phyloP scores from a whole-genome alignment of 805 yeast species.

The Diddensiella santjacobensis region DNA sequence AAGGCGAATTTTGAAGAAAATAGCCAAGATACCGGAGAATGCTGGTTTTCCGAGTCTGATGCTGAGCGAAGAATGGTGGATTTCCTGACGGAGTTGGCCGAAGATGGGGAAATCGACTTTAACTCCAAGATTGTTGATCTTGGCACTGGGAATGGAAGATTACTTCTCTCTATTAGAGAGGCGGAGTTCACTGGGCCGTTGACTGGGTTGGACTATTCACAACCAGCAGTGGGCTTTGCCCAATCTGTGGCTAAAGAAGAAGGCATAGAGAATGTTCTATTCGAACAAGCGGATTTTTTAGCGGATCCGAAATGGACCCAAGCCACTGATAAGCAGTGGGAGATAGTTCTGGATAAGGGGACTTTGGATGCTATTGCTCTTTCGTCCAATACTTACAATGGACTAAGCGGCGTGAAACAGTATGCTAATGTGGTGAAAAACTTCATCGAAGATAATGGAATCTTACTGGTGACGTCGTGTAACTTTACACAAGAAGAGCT shows the following conservation, averaged over 20 bases:
- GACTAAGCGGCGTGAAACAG: slow-evolving; percentile 32
- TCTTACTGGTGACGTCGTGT: slow-evolving; percentile 81
- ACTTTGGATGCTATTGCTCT: slow-evolving; percentile 95
- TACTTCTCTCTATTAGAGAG: slow-evolving; percentile 70
- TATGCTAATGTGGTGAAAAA: slow-evolving; percentile 60
- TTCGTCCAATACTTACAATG: slow-evolving; percentile 52
- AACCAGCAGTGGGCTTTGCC: slow-evolving; percentile 76
- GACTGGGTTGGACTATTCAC: slow-evolving; percentile 84
- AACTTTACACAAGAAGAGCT: slow-evolving; percentile 86
- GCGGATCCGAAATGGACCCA: slow-evolving; percentile 29
- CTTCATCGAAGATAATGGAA: slow-evolving; percentile 56
- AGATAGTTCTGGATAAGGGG: slow-evolving; percentile 86
- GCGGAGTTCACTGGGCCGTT: slow-evolving; percentile 52
- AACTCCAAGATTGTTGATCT: slow-evolving; percentile 59
- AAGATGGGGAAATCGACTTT: slow-evolving; percentile 27
- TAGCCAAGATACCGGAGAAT: slow-evolving; percentile 85
- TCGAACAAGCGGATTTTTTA: slow-evolving; percentile 69
- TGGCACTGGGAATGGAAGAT: slow-evolving; percentile 96
- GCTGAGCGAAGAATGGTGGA: slow-evolving; percentile 84
- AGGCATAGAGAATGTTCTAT: slow-evolving; percentile 38
- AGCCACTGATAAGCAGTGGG: slow-evolving; percentile 46
- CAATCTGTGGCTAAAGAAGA: slow-evolving; percentile 29
- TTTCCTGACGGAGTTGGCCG: slow-evolving; percentile 52
- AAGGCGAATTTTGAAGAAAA: slow-evolving; percentile 66
- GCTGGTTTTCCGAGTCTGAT: slow-evolving; percentile 95